These are phyloP conservation scores for Dothistroma pini DNA, from an alignment of 2,329 filamentous ascomycete species.

Conservation along the genomic window DNA sequence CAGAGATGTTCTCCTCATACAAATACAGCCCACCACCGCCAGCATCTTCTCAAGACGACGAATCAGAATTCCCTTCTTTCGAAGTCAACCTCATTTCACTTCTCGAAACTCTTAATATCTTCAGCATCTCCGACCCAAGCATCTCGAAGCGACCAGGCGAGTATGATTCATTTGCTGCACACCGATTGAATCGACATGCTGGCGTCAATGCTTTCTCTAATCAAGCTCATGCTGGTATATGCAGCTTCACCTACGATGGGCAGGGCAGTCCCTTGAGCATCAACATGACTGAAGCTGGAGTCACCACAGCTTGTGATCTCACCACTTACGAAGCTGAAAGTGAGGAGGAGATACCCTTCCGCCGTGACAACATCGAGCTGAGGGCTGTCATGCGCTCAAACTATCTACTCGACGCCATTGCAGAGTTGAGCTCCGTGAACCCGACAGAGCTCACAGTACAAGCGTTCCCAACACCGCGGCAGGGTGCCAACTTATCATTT, in stretches of 20 bases:
- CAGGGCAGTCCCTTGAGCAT: slow-evolving; percentile 77
- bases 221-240: slow-evolving; percentile 78
- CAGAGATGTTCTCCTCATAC: slow-evolving; percentile 83
- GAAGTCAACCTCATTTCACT: slow-evolving; percentile 83
- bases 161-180: slow-evolving; percentile 38
- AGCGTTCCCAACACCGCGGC: slow-evolving; percentile 37
- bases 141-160: slow-evolving; percentile 33
- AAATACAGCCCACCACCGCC: slow-evolving; percentile 57
- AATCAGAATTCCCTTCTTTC: slow-evolving; percentile 62
- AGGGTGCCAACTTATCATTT: slow-evolving; percentile 66
- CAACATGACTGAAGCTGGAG: slow-evolving; percentile 77
- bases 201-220: slow-evolving; percentile 72
- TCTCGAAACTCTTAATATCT: slow-evolving; percentile 92
- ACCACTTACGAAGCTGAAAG: slow-evolving; percentile 64
- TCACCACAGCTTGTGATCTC: slow-evolving; percentile 85
- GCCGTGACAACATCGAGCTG: slow-evolving; percentile 72
- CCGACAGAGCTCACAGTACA: slow-evolving; percentile 53
- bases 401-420: slow-evolving; percentile 67
- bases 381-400: slow-evolving; percentile 91
- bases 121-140: slow-evolving; percentile 60
- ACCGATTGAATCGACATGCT: slow-evolving; percentile 36
- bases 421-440: slow-evolving; percentile 65
- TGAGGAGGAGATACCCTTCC: slow-evolving; percentile 78
- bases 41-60: slow-evolving; percentile 34
- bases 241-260: slow-evolving; percentile 72